A percentile compares a stretch with the other conserved stretches of the same genome.
Conservation (phyloP, 441 rosid genomes). For the Corymbia calophylla region DNA sequence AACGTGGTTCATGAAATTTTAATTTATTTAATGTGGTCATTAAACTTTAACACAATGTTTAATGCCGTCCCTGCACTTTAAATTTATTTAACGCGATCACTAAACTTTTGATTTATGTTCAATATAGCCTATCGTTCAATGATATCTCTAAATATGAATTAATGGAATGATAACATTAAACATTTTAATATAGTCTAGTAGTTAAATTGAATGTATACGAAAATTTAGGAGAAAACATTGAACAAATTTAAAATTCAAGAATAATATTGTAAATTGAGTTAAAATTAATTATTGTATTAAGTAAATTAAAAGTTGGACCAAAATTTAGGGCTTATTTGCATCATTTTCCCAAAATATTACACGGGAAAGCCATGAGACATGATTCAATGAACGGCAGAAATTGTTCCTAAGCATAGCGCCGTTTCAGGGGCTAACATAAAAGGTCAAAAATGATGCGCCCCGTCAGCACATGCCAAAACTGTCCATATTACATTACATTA, state of each 20-base stretch:
- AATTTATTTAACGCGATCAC: accelerated
- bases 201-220: too few relatives aligned
- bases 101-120: too few relatives aligned
- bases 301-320: too few relatives aligned
- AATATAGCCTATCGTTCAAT: too few relatives aligned
- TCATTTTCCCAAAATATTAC: too few relatives aligned
- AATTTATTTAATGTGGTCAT: too few relatives aligned
- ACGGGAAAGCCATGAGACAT: not conserved
- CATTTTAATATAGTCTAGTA: accelerated
- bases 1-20: too few relatives aligned
- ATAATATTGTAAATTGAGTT: accelerated
- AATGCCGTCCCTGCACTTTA: too few relatives aligned
- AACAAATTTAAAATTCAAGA: too few relatives aligned
- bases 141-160: too few relatives aligned
- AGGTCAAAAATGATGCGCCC: not conserved
- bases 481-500: not conserved
- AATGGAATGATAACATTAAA: accelerated
- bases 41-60: accelerated
- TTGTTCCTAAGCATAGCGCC: not conserved
- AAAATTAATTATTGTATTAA: accelerated
- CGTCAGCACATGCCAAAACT: not conserved
- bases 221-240: accelerated
- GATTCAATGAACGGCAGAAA: not conserved
- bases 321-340: too few relatives aligned
- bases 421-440: not conserved